Conservation (phyloP, 345 rosid genomes). For the Populus euphratica region DNA sequence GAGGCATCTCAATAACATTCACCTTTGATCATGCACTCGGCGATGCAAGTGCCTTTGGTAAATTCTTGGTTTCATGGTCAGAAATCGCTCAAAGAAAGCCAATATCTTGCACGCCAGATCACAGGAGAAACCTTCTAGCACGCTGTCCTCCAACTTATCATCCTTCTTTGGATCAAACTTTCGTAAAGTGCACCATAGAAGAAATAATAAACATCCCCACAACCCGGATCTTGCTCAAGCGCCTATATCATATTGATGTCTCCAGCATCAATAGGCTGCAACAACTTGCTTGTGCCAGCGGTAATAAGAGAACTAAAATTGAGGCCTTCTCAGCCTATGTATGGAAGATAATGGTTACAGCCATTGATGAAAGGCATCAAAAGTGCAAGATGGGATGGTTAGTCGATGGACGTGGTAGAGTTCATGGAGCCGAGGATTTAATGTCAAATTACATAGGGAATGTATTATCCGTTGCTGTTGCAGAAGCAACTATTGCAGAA, state of each 20-base stretch:
- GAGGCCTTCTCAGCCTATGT: slow-evolving; percentile 85
- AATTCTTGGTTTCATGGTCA: slow-evolving; percentile 65
- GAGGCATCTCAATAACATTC: slow-evolving; percentile 65
- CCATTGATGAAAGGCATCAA: slow-evolving; percentile 35
- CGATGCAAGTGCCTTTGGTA: slow-evolving; percentile 65
- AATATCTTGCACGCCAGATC: slow-evolving; percentile 62
- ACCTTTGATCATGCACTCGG: slow-evolving; percentile 88
- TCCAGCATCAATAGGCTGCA: slow-evolving; percentile 52
- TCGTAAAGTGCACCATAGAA: slow-evolving; percentile 57
- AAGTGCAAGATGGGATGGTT: slow-evolving; percentile 90
- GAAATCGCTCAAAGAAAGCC: slow-evolving; percentile 55
- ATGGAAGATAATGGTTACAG: slow-evolving; percentile 68
- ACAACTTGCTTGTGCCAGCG: slow-evolving; percentile 40
- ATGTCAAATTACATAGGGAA: slow-evolving; percentile 72
- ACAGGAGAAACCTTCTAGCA: slow-evolving; percentile 47
- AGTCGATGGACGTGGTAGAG: slow-evolving; percentile 67
- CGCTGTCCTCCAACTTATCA: slow-evolving; percentile 60
- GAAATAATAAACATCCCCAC: slow-evolving; percentile 59
- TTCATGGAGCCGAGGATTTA: slow-evolving; percentile 18
- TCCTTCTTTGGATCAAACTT: slow-evolving; percentile 49
- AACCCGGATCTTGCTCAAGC: slow-evolving; percentile 45
- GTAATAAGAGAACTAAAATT: slow-evolving; percentile 58
- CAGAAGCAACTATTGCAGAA: slow-evolving; percentile 50
- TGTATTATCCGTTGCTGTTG: slow-evolving; percentile 62
- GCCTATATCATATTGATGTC: slow-evolving; percentile 62